Evolutionary conservation across 2,329 filamentous ascomycete species (phyloP), one percentile per base, ranked within the genome.

Genomic region (Drechslera avenae): DNA sequence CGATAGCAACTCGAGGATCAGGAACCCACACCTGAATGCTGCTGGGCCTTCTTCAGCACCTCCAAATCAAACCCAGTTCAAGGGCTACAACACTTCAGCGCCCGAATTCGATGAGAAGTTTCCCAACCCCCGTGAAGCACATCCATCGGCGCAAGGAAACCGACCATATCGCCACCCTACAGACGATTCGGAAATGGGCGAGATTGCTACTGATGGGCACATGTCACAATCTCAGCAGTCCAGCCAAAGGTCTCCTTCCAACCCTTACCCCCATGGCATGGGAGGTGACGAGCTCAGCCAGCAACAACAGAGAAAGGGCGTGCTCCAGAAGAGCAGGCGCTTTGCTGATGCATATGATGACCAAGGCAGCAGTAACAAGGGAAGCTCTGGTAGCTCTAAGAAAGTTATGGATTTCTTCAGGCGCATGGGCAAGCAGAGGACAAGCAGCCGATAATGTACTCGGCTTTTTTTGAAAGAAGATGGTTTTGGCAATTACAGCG

Each of bases 341-440:
- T 96, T 99, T 63, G 87, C 84, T 1, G 91, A 97, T 65, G 91
- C 89, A 2, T 97, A 96, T 71, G 91, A 96, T 54, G 83, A 86
- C 31, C 54, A 59, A 43, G 62, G 59, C 10, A 37, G 28, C 21
- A 61, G 56, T n/a, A 68, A 67, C 54, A 69, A 69, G 59, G 65
- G 64, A 30, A 64, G 60, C 36, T 63, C 62, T 4, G 93, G 93
- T 36, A 95, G 89, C 73, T 93, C 87, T 12, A 88, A 92, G 72
- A 86, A 91, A 69, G 94, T 99, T 32, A 97, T 99, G 92, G 93
- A 99, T 76, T 96, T 97, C 75, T 99, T 99, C 80, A 83, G 94
- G 64, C 83, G 92, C 72, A 84, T 92, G 71, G 90, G 89, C 48
- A 91, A 88, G 76, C 90, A 87, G 62, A 81, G 88, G 49, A 56